Evolutionary conservation across 2,329 filamentous ascomycete species (phyloP), one percentile per base, ranked within the genome.

Genomic region (Pseudohalonectria lignicola): DNA sequence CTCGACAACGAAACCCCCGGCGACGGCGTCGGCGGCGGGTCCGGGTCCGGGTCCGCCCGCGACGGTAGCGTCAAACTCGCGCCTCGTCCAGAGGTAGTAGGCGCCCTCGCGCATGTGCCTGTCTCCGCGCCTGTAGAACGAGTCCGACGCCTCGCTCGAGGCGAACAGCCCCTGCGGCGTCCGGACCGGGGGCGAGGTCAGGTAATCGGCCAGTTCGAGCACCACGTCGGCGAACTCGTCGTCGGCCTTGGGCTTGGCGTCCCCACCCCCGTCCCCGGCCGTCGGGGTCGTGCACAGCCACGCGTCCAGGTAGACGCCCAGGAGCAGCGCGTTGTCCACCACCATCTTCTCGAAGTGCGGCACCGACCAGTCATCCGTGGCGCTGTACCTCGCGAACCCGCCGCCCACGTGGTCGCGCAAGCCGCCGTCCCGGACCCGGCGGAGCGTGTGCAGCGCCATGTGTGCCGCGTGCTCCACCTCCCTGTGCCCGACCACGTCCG

Each of bases 331-430:
- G 51, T 98, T 94, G 53, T 96, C 92, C 39, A 86, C 87, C 9
- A 95, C 74, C 73, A 96, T 87, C 65, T 96, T 96, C 63, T 98
- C 92, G 50, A 96, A 98, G 56, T 94, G 88, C 10, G 92, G 92
- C 34, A 96, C 66, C 45, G 82, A 85, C 92, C 92, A 98, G 59
- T 96, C 85, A 12, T 78, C 67, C 0, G 90, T 96, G 7, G 94
- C 82, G 12, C 86, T 94, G 55, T 94, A 95, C 37, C 90, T 76
- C 26, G 69, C 62, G 47, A 77, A 76, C 4, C 74, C 74, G 6
- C 63, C 64, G 2, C 70, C 69, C 8, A 77, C 53, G 40, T 77
- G 74, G 42, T 78, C 74, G 37, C 67, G 61, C 43, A 78, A 49
- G 4, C 67, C 70, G 36, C 73, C 66, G 36, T 71, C 63, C 2